Base-by-base conservation (phyloP, 164 flowering plant species). In the Liquidambar formosana region DNA sequence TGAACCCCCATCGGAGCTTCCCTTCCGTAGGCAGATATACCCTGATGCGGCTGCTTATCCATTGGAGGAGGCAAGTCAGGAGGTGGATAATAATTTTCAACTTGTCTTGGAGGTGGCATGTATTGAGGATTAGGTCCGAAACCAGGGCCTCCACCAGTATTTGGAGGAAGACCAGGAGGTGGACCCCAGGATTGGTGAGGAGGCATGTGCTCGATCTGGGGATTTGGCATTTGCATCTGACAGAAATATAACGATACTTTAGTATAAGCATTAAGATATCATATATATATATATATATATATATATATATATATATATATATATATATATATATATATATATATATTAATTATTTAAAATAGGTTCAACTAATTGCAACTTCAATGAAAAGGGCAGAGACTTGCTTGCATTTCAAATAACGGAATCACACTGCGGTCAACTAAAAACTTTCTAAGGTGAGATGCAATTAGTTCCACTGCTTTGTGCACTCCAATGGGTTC, bases 391-490 rank as follows among this genome's bases (percentile, higher is more conserved):
- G 5, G 38, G 23, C 16, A 51, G 3, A 48, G 21, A 69, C 88
- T 78, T 77, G 90, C 99, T 58, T 89, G 87, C 80, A 77, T 86
- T 78, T 95, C 99, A 82, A 95, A 88, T 43, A 91, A 10, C 16
- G 89, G 85, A 74, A 95, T 84, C 33, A 95, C 82, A 79, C 91
- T 85, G 33, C 94, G 92, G 69, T 95, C 99, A 64, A 95, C 99
- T 61, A 95, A 84, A 76, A 93, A 95, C 81, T 93, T 95, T 74
- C 97, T 86, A 56, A 95, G 77, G 67, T 91, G 97, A 28, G 88
- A 77, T n/a, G 90, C 96, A 75, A 89, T 84, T n/a, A 90, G 79
- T 75, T 95, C 98, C 67, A 95, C 69, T 13, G 94, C 98, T 74
- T 85, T 90, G 75, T 89, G 99, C 64, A 89, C 88, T 25, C 82